Conservation (phyloP, 1,284 basidiomycete genomes). For the Cystobasidiaceae sp. region DNA sequence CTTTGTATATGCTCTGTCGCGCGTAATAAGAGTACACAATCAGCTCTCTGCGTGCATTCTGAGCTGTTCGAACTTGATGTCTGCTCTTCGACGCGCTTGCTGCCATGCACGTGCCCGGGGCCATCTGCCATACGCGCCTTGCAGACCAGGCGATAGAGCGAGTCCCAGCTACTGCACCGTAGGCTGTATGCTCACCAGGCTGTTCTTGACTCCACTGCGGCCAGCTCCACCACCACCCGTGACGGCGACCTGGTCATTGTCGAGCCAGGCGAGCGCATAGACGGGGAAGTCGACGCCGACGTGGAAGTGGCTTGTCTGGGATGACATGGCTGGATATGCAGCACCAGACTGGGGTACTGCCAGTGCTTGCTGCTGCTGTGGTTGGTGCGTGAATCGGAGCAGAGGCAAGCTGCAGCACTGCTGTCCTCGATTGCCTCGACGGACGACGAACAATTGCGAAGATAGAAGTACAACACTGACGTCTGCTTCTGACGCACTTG, state of each 20-base stretch:
- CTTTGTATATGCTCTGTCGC: constrained; percentile 32
- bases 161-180: background rate
- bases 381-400: background rate
- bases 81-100: too few species aligned
- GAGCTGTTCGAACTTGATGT: background rate
- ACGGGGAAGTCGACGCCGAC: constrained; percentile 60
- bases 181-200: constrained; percentile 56
- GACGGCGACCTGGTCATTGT: constrained; percentile 61
- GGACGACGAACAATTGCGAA: background rate
- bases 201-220: constrained; percentile 84
- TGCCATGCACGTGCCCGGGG: background rate
- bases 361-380: background rate
- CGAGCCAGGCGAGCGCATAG: constrained; percentile 77
- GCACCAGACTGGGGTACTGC: background rate
- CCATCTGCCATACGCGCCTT: background rate
- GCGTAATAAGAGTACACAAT: too few species aligned
- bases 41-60: too few species aligned
- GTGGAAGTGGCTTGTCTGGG: constrained; percentile 16
- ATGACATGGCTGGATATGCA: background rate
- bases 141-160: background rate
- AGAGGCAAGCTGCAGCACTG: background rate
- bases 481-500: too few species aligned
- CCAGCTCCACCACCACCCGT: constrained; percentile 85
- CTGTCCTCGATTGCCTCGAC: background rate
- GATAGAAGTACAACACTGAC: too few species aligned